Percentiles rank a stretch among this genome's conserved stretches.
Conservation (phyloP, 2,329 filamentous ascomycete species). For the Colletotrichum tropicale region DNA sequence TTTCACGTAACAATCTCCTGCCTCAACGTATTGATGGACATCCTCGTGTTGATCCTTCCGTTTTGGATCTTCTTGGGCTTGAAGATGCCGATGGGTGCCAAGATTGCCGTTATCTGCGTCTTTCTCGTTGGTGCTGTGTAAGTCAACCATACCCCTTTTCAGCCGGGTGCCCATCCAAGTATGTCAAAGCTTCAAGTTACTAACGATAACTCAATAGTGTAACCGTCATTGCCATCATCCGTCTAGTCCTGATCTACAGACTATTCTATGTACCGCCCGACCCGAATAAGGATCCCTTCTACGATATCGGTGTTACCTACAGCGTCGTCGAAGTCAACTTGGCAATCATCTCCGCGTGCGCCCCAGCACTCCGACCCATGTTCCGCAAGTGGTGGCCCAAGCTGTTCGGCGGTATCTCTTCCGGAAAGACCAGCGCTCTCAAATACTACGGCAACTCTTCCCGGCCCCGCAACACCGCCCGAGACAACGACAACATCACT, state of each 20-base stretch:
- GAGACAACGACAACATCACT: conserved; percentile 5
- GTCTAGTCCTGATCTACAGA: conserved; percentile 32
- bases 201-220: conserved; percentile 26
- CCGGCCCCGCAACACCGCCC: not conserved
- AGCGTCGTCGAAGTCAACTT: conserved; percentile 38
- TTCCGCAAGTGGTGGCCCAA: conserved; percentile 36
- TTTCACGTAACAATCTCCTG: not conserved
- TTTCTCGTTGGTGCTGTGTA: conserved; percentile 42
- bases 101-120: conserved; percentile 42
- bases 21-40: conserved; percentile 38
- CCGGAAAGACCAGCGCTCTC: not conserved
- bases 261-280: conserved; percentile 24
- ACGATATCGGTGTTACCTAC: conserved; percentile 33
- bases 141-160: conserved; percentile 20
- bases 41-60: conserved; percentile 38
- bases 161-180: no score
- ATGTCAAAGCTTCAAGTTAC: not conserved
- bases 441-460: conserved; percentile 4
- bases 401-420: conserved; percentile 28
- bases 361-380: conserved; percentile 37
- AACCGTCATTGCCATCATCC: conserved; percentile 34
- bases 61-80: conserved; percentile 44
- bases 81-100: conserved; percentile 40
- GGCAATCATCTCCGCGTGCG: conserved; percentile 39
- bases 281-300: conserved; percentile 27